phyloP scores from a whole-genome alignment of 202 grass and related monocot species.

The Dendrocalamus latiflorus region DNA sequence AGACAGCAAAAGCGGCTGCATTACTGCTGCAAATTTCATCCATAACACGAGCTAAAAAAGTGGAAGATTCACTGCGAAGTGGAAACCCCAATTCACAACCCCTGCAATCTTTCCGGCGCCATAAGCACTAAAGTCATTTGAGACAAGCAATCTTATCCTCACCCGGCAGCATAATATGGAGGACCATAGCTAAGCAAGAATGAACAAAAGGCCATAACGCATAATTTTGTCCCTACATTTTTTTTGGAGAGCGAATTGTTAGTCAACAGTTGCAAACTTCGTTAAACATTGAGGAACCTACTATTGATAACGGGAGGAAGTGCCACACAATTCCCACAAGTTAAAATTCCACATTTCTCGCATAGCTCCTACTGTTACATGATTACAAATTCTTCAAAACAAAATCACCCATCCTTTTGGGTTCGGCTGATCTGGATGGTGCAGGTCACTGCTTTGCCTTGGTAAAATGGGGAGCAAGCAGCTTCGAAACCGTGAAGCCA shows the following conservation, averaged over 20 bases:
- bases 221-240: neutral
- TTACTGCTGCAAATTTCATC: neutral
- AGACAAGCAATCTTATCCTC: conserved; percentile 28
- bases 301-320: conserved; percentile 25
- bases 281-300: conserved; percentile 34
- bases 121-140: neutral
- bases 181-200: neutral
- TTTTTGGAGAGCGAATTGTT: neutral
- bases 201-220: neutral
- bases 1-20: neutral
- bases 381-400: conserved; percentile 54
- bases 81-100: neutral
- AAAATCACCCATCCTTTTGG: conserved; percentile 18
- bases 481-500: too few relatives aligned
- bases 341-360: conserved; percentile 27
- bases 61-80: conserved; percentile 18
- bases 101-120: conserved; percentile 6
- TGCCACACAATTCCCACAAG: conserved; percentile 17
- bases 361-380: conserved; percentile 36
- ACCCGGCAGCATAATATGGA: neutral
- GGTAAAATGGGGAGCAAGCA: too few relatives aligned
- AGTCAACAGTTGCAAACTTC: conserved; percentile 15
- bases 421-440: too few relatives aligned
- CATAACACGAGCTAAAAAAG: conserved; percentile 24
- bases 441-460: too few relatives aligned